Conservation (phyloP, 106 monocot genomes). For the Allium fistulosum region DNA sequence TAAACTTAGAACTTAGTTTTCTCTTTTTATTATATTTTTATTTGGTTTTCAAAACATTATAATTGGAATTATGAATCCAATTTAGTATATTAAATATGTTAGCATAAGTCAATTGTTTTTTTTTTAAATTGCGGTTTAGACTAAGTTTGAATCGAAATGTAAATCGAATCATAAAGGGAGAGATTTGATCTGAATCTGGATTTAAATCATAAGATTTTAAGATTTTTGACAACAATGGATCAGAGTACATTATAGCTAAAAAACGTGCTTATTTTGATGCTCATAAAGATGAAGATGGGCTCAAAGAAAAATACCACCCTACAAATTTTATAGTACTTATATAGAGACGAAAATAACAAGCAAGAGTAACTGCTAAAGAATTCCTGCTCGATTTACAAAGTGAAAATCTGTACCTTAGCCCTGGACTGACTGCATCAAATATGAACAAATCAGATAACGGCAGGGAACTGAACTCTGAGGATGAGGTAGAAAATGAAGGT, state of each 20-base stretch:
- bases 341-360: constrained; percentile 82
- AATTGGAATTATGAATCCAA: too few relatives aligned
- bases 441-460: constrained; percentile 43
- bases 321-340: constrained; percentile 83
- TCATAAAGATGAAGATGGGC: constrained; percentile 91
- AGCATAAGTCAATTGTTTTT: too few relatives aligned
- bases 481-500: constrained; percentile 51
- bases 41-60: too few relatives aligned
- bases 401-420: constrained; percentile 76
- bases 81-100: too few relatives aligned
- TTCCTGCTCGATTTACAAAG: constrained; percentile 86
- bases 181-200: too few relatives aligned
- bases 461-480: constrained; percentile 83
- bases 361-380: constrained; percentile 62
- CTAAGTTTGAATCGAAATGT: too few relatives aligned
- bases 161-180: too few relatives aligned
- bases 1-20: too few relatives aligned
- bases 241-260: constrained; percentile 88
- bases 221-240: too few relatives aligned
- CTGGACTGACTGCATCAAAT: constrained; percentile 38
- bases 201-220: too few relatives aligned
- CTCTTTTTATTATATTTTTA: too few relatives aligned
- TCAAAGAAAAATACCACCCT: constrained; percentile 92
- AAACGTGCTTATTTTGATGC: constrained; percentile 87
- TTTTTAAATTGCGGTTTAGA: too few relatives aligned